Evolutionary conservation across 331 rosid species (phyloP).

Genomic region (Acacia concinna): DNA sequence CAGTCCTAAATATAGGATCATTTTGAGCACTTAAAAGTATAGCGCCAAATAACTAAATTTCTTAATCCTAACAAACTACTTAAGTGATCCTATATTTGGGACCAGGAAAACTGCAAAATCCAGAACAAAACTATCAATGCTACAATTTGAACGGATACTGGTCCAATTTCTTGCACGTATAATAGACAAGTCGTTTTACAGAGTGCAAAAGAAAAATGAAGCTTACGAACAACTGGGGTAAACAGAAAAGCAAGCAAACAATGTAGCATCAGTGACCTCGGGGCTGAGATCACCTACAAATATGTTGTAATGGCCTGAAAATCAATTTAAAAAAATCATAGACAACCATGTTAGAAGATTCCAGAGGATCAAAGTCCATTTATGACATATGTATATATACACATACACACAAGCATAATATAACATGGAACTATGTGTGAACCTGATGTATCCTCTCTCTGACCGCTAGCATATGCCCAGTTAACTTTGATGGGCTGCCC

Average conservation of each 20-base stretch:
- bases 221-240: constrained; percentile 97
- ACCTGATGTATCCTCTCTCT: constrained; percentile 99
- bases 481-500: constrained; percentile 99
- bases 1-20: not conserved
- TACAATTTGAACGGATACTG: not conserved
- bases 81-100: not conserved
- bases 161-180: constrained; percentile 13
- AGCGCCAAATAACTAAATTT: too few species aligned
- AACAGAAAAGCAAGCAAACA: constrained; percentile 95
- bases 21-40: too few species aligned
- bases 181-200: not conserved
- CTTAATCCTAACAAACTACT: not conserved
- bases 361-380: not conserved
- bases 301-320: constrained; percentile 89
- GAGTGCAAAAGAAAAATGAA: constrained; percentile 34
- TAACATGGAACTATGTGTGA: constrained; percentile 22
- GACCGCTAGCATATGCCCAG: constrained; percentile 99
- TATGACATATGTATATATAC: constrained; percentile 15
- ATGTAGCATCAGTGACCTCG: constrained; percentile 95
- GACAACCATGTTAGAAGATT: constrained; percentile 21
- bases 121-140: not conserved
- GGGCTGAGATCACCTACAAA: constrained; percentile 99
- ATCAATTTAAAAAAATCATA: constrained; percentile 20
- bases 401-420: not conserved
- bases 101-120: not conserved